Evolutionary conservation across 441 rosid genomes (phyloP).

Genomic region (Bocquillonia castaneifolia): DNA sequence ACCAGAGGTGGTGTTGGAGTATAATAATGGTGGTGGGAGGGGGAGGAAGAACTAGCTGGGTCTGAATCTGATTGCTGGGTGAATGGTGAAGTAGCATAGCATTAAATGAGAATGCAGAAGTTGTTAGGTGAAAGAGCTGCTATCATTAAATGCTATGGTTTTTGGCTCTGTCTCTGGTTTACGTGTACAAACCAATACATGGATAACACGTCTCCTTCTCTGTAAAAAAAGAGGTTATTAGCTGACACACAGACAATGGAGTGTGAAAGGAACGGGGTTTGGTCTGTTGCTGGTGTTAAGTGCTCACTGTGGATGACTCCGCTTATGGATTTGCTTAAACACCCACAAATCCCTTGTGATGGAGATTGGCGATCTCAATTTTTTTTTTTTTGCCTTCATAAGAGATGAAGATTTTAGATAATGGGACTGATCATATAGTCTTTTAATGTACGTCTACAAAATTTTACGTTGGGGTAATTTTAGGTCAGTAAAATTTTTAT

Average conservation of each 20-base stretch:
- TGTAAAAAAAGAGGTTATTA: background rate
- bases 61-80: background rate
- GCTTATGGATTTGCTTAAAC: background rate
- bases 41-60: background rate
- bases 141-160: constrained; percentile 36
- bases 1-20: too few species aligned
- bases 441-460: too few species aligned
- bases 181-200: constrained; percentile 14
- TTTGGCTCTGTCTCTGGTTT: constrained; percentile 17
- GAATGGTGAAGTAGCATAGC: constrained; percentile 9
- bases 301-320: background rate
- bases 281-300: background rate
- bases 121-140: constrained; percentile 29
- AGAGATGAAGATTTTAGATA: too few species aligned
- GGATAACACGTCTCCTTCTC: constrained; percentile 9
- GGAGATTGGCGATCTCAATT: too few species aligned
- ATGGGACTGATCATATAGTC: too few species aligned
- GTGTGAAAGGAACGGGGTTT: constrained; percentile 19
- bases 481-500: too few species aligned
- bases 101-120: constrained; percentile 40
- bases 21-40: background rate
- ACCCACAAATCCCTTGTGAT: background rate
- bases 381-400: too few species aligned
- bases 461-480: too few species aligned
- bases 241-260: constrained; percentile 1